A percentile compares a stretch with the other conserved stretches of the same genome.
Conservation (phyloP, 257 asterid genomes). For the Nicotiana obtusifolia region DNA sequence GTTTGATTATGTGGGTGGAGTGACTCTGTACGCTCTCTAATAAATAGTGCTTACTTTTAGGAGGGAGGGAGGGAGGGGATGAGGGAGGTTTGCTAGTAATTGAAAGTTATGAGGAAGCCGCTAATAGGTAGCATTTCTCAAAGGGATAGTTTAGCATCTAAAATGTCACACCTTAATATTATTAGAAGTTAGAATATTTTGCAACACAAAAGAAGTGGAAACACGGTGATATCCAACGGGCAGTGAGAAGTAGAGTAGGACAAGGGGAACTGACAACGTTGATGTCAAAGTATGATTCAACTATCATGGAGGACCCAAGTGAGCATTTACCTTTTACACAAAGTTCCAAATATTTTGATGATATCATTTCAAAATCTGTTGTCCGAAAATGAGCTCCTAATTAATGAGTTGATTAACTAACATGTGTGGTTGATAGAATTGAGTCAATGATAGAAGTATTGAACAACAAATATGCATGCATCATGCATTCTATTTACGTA, state of each 20-base stretch:
- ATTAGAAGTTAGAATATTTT: background rate
- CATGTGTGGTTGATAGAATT: background rate
- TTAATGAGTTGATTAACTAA: background rate
- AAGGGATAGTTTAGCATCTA: background rate
- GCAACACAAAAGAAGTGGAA: background rate
- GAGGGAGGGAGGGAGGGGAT: no score
- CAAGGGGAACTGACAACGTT: conserved; percentile 4
- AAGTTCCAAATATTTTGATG: background rate
- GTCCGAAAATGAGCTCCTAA: background rate
- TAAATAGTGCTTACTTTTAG: background rate
- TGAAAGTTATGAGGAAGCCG: background rate
- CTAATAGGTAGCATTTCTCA: background rate
- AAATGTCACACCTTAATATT: background rate
- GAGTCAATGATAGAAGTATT: background rate
- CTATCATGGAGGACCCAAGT: conserved; percentile 6
- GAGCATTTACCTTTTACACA: background rate
- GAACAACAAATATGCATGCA: background rate
- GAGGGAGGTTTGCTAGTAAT: background rate
- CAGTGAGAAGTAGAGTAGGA: background rate
- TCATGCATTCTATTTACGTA: background rate
- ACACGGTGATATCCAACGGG: background rate
- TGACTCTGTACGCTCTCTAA: background rate
- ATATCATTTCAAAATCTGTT: conserved; percentile 3
- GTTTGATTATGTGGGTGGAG: background rate
- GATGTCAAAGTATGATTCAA: background rate